Conservation (phyloP, 2,329 filamentous ascomycete species). For the Penicillium sp. region DNA sequence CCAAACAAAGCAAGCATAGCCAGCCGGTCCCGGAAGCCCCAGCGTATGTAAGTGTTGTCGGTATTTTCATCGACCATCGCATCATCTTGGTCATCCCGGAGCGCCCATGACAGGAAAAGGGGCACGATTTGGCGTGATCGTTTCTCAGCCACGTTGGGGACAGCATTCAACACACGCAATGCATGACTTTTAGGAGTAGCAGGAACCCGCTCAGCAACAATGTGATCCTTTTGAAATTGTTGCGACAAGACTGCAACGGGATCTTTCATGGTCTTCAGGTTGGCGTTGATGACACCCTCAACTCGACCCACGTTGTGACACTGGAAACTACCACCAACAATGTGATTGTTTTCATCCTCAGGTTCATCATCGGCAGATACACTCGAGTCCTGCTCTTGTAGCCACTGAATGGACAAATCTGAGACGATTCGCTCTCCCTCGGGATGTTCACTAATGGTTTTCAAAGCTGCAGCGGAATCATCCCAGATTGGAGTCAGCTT, state of each 20-base stretch:
- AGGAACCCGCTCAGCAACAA: conserved; percentile 26
- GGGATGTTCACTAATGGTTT: conserved; percentile 64
- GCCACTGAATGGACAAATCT: conserved; percentile 70
- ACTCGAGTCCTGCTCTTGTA: conserved; percentile 42
- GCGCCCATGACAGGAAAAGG: conserved; percentile 75
- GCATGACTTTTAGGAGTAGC: conserved; percentile 65
- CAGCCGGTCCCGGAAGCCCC: conserved; percentile 66
- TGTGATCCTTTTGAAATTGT: conserved; percentile 60
- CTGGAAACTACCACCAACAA: conserved; percentile 58
- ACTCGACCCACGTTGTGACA: conserved; percentile 68
- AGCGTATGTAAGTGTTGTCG: conserved; percentile 24
- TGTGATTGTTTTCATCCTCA: conserved; percentile 23
- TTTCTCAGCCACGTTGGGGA: conserved; percentile 76
- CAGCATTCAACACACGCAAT: conserved; percentile 66
- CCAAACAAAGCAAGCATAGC: conserved; percentile 73
- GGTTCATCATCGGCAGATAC: conserved; percentile 19
- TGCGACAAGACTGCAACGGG: conserved; percentile 55
- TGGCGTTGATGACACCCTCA: conserved; percentile 46
- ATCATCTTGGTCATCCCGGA: conserved; percentile 45
- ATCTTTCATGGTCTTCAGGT: conserved; percentile 50
- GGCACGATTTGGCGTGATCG: conserved; percentile 79
- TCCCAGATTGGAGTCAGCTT: conserved; percentile 83
- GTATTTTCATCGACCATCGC: conserved; percentile 16
- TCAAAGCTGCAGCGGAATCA: conserved; percentile 68
- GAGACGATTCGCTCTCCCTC: conserved; percentile 67